phyloP scores from a whole-genome alignment of 441 rosid genomes.

The Populus hybrid region DNA sequence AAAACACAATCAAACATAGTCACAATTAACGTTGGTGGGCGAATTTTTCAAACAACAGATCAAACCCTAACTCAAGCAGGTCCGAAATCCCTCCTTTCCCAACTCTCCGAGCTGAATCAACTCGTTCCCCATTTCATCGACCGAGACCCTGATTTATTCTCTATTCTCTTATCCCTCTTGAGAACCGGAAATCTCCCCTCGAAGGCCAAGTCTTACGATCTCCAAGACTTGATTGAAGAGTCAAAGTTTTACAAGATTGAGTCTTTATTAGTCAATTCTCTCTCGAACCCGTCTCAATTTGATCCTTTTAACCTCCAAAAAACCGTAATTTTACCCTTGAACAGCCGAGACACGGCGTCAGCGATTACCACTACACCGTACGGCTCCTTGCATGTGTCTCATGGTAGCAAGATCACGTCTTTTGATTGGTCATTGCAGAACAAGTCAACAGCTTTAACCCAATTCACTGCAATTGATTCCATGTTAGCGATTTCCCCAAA shows the following conservation, averaged over 20 bases:
- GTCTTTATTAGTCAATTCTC: slow-evolving; percentile 46
- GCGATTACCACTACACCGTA: slow-evolving; percentile 46
- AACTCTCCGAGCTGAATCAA: slow-evolving; percentile 39
- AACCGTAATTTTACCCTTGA: slow-evolving; percentile 44
- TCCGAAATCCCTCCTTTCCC: slow-evolving; percentile 54
- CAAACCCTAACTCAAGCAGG: slow-evolving; percentile 70
- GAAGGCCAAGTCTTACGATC: slow-evolving; percentile 54
- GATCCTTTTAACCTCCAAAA: slow-evolving; percentile 72
- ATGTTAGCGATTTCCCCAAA: slow-evolving; percentile 54
- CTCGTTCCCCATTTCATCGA: slow-evolving; percentile 59
- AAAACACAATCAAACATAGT: slow-evolving; percentile 32
- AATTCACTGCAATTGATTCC: slow-evolving; percentile 83
- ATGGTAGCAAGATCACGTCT: slow-evolving; percentile 86
- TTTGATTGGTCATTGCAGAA: slow-evolving; percentile 75
- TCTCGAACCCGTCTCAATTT: slow-evolving; percentile 62
- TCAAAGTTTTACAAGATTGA: slow-evolving; percentile 67
- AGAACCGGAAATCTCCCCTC: slow-evolving; percentile 78
- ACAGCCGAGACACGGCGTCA: slow-evolving; percentile 73
- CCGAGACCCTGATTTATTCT: slow-evolving; percentile 78
- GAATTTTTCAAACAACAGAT: slow-evolving; percentile 71
- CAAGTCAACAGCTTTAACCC: slow-evolving; percentile 67
- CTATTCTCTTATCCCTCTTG: slow-evolving; percentile 65
- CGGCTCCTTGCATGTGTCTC: slow-evolving; percentile 74
- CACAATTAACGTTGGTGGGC: slow-evolving; percentile 78
- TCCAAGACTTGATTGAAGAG: slow-evolving; percentile 68